These are phyloP conservation scores for Linnemannia zychae DNA, from an alignment of 192 early-diverging fungal species.

Conservation along the genomic window DNA sequence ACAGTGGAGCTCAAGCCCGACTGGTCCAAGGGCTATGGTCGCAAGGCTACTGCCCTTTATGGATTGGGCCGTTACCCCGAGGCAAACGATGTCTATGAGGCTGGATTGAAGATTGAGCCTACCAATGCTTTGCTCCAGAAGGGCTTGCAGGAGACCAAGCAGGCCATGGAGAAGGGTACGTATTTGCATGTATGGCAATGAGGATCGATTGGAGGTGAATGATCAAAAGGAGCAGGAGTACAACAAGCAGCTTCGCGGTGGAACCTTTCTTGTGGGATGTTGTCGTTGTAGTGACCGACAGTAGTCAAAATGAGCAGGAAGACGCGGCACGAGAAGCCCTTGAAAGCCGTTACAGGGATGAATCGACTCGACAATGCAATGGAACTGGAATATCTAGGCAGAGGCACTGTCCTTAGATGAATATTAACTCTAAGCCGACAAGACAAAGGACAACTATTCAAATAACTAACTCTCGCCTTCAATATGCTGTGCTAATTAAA, in stretches of 20 bases:
- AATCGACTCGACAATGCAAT: no score
- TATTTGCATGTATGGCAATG: not conserved
- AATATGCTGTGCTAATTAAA: not conserved
- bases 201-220: not conserved
- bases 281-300: no score
- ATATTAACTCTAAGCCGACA: no score
- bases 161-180: constrained; percentile 64
- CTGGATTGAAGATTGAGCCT: constrained; percentile 85
- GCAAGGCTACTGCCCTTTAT: constrained; percentile 90
- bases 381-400: not conserved
- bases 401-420: no score
- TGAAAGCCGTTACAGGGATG: no score
- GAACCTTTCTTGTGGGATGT: no score
- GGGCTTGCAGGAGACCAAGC: constrained; percentile 82
- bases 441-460: no score
- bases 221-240: not conserved
- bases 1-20: constrained; percentile 84
- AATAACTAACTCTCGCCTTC: not conserved
- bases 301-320: no score
- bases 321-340: no score
- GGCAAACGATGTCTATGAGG: constrained; percentile 83
- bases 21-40: constrained; percentile 93
- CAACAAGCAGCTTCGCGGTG: no score
- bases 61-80: constrained; percentile 77
- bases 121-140: constrained; percentile 81